phyloP scores from a whole-genome alignment of 495 filamentous ascomycete species.

The Aspergillus cristatus region DNA sequence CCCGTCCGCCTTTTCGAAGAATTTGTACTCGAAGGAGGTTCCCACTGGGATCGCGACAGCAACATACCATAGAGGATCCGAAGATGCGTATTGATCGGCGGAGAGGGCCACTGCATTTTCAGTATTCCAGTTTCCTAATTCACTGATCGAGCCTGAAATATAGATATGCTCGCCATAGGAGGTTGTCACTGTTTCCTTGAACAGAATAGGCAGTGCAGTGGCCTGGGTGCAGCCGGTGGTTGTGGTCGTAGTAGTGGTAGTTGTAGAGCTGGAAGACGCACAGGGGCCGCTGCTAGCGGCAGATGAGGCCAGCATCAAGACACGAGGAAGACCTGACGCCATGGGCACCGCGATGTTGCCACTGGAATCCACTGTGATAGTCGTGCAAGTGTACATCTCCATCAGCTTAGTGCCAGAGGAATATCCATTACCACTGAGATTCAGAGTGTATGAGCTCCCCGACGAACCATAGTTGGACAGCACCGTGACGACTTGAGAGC shows the following conservation, averaged over 20 bases:
- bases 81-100: constrained; percentile 39
- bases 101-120: constrained; percentile 38
- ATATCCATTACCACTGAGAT: constrained; percentile 34
- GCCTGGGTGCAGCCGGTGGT: constrained; percentile 30
- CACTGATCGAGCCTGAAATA: constrained; percentile 41
- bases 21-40: constrained; percentile 53
- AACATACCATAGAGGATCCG: constrained; percentile 46
- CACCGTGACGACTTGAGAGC: constrained; percentile 48
- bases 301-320: too few species aligned
- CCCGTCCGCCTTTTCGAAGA: constrained; percentile 42
- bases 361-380: constrained; percentile 23
- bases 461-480: constrained; percentile 48
- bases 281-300: too few species aligned
- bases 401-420: constrained; percentile 22
- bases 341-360: constrained; percentile 29
- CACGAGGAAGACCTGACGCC: constrained; percentile 19
- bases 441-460: constrained; percentile 36
- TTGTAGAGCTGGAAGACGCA: too few species aligned
- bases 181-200: constrained; percentile 47
- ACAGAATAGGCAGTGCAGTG: constrained; percentile 47
- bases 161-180: constrained; percentile 50
- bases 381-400: constrained; percentile 38
- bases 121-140: constrained; percentile 47
- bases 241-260: constrained; percentile 22
- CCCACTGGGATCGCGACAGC: constrained; percentile 40